Conservation (phyloP, 768 basidiomycete genomes). For the Tephrocybe sp. region DNA sequence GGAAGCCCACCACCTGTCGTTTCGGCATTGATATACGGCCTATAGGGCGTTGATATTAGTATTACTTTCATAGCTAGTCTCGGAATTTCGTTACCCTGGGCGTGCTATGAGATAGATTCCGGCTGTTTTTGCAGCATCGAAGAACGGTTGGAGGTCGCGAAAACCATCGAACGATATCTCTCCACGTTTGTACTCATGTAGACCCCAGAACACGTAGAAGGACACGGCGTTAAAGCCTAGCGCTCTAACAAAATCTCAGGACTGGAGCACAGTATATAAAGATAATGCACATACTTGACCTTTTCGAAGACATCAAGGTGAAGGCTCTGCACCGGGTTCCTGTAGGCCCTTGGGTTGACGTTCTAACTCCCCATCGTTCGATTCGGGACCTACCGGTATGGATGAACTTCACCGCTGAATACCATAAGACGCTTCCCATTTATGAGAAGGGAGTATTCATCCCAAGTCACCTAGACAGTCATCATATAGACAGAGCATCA, state of each 20-base stretch:
- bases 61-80: neutral
- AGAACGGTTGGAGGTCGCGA: constrained; percentile 53
- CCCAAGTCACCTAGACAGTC: constrained; percentile 39
- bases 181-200: constrained; percentile 45
- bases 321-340: constrained; percentile 41
- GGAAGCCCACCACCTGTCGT: constrained; percentile 56
- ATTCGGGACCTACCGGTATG: constrained; percentile 32
- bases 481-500: neutral
- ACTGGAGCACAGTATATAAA: too few species aligned
- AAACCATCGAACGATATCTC: constrained; percentile 55
- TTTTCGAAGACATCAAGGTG: constrained; percentile 46
- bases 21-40: constrained; percentile 49
- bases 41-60: constrained; percentile 8
- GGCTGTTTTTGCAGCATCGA: constrained; percentile 52
- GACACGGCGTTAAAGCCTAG: constrained; percentile 46
- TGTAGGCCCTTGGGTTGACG: constrained; percentile 10
- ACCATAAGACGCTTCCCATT: constrained; percentile 41
- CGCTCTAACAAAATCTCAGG: constrained; percentile 23
- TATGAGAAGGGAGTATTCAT: constrained; percentile 41
- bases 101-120: constrained; percentile 59
- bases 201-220: constrained; percentile 45
- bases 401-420: constrained; percentile 44
- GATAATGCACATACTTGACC: constrained; percentile 30
- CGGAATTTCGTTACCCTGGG: constrained; percentile 35
- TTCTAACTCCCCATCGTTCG: neutral